Base-by-base conservation (phyloP, 2,329 filamentous ascomycete species). In the Elsinoe perseae region DNA sequence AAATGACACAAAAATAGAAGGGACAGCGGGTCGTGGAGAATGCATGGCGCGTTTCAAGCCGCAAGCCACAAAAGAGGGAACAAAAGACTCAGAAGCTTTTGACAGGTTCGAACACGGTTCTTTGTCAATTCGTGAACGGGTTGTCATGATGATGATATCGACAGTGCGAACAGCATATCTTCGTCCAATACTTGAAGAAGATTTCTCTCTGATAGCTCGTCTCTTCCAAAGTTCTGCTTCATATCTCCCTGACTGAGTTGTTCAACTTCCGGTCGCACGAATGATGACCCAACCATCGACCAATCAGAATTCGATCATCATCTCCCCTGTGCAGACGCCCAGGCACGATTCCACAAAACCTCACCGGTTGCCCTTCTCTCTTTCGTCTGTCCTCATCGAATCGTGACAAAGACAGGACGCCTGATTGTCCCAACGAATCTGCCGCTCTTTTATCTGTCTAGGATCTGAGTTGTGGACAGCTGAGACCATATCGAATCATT, bases 1-100 rank as follows among this genome's bases (percentile, higher is more conserved):
- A 25, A 25, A 23, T 44, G 40, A 25, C 20, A 44, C 40, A 25
- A 44, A 44, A 44, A 44, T 44, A 44, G 40, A 44, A 27, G 40
- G 20, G 18, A 20, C 21, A 8, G 20, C 23, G 40, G 10, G 20
- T 16, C 14, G 40, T 16, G 40, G n/a, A 44, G n/a, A 25, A 27
- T 25, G 23, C 40, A 23, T 27, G 40, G 40, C 40, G 40, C 40
- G 40, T 43, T 43, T 43, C 40, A 43, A 36, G 40, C 21, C 16
- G 16, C 40, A 43, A 43, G 40, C 40, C 40, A 43, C 18, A 43
- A 21, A 8, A 18, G 23, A 43, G 10, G 10, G 18, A 43, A 20
- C 12, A 20, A 5, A 20, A 42, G 20, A 42, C 14, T n/a, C 12
- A 42, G 38, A 42, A 42, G 38, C 38, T 42, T 42, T 42, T 42